Percentiles rank a stretch among this genome's conserved stretches.
These are phyloP conservation scores for Cymbopogon flexuosus DNA, from an alignment of 202 grass and related monocot species.

Conservation along the genomic window DNA sequence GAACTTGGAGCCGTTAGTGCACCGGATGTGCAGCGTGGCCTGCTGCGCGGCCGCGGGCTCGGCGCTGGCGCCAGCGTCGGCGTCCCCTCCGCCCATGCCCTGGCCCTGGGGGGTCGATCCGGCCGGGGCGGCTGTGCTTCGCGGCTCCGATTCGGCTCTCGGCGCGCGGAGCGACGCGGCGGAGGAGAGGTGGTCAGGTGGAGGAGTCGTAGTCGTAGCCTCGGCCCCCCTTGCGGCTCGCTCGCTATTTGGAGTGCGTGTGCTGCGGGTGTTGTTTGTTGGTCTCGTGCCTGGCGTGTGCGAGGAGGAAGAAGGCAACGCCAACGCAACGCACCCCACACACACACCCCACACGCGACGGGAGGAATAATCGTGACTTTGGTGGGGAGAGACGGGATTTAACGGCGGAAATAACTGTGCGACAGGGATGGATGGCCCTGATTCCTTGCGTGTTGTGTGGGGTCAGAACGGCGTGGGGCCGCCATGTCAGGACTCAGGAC, in stretches of 20 bases:
- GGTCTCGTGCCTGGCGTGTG: neutral
- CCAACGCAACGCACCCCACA: neutral
- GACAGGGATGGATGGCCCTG: slow-evolving; percentile 24
- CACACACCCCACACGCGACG: neutral
- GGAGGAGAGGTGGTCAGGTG: neutral
- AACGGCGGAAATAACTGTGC: slow-evolving; percentile 30
- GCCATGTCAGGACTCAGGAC: neutral
- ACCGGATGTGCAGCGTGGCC: slow-evolving; percentile 73
- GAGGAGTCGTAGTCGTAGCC: neutral
- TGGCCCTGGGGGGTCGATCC: slow-evolving; percentile 37
- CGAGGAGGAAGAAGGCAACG: slow-evolving; percentile 12
- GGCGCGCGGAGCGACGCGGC: slow-evolving; percentile 6
- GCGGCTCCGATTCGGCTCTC: slow-evolving; percentile 24
- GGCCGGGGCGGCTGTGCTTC: slow-evolving; percentile 29
- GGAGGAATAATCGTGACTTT: neutral
- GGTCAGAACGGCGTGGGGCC: neutral
- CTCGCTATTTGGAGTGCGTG: slow-evolving; percentile 25
- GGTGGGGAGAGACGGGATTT: neutral
- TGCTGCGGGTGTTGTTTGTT: neutral
- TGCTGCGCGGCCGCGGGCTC: slow-evolving; percentile 13
- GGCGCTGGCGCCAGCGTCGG: slow-evolving; percentile 1
- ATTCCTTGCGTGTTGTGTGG: slow-evolving; percentile 37
- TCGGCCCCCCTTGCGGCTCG: neutral
- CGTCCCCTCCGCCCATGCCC: slow-evolving; percentile 49
- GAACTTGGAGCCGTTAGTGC: slow-evolving; percentile 81